Percentiles rank a stretch among this genome's conserved stretches.
Evolutionary conservation across 2,329 filamentous ascomycete species (phyloP).

Genomic region (Alternaria viburni): DNA sequence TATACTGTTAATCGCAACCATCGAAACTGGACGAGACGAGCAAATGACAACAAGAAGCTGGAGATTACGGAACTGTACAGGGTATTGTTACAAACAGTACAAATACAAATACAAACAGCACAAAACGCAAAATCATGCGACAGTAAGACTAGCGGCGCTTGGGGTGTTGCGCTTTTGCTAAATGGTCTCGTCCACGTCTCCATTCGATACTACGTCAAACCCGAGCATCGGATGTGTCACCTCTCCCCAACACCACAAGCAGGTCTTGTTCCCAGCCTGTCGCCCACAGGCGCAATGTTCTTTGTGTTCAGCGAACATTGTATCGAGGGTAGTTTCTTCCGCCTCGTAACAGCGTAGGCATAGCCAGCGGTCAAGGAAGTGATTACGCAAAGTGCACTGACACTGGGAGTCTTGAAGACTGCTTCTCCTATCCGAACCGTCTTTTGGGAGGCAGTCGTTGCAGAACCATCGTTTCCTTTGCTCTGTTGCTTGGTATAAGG

Average conservation of each 20-base stretch:
- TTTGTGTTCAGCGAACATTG: conserved; percentile 1
- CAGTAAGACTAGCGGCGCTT: neutral
- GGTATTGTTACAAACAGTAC: neutral
- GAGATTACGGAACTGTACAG: neutral
- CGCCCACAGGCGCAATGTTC: conserved; percentile 15
- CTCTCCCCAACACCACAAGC: conserved; percentile 25
- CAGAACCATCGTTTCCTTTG: conserved; percentile 23
- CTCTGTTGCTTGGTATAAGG: conserved; percentile 34
- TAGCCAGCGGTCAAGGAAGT: conserved; percentile 30
- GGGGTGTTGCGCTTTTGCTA: neutral
- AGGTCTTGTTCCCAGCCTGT: conserved; percentile 7
- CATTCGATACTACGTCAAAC: neutral
- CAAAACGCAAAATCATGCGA: neutral
- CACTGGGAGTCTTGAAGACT: conserved; percentile 5
- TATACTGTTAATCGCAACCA: neutral
- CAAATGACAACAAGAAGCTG: neutral
- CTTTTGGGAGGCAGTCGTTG: conserved; percentile 3
- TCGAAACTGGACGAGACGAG: neutral
- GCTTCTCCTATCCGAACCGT: neutral
- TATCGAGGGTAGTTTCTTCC: conserved; percentile 12
- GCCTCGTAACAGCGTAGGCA: conserved; percentile 28
- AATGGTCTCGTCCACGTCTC: neutral
- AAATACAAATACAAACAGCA: neutral
- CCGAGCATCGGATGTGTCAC: conserved; percentile 5
- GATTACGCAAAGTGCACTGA: conserved; percentile 24